A percentile compares a stretch with the other conserved stretches of the same genome.
Conservation (phyloP, 2,329 filamentous ascomycete species). For the Fusarium napiforme region DNA sequence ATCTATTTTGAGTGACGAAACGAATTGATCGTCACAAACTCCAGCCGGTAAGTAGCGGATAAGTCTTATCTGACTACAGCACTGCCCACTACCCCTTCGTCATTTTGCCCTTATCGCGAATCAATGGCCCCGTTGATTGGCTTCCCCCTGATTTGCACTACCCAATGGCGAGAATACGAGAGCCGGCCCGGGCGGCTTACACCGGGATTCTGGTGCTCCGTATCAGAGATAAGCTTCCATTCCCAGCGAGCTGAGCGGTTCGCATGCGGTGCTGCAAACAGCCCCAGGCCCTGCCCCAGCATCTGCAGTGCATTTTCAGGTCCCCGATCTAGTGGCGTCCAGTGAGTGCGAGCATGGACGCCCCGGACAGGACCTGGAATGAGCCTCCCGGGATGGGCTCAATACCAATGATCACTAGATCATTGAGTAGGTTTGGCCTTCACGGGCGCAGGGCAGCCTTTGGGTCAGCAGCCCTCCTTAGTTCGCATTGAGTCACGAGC, state of each 20-base stretch:
- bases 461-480: slow-evolving; percentile 21
- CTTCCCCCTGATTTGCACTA: slow-evolving; percentile 32
- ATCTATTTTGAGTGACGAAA: slow-evolving; percentile 37
- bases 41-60: slow-evolving; percentile 35
- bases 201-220: slow-evolving; percentile 31
- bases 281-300: slow-evolving; percentile 7
- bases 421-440: slow-evolving; percentile 13
- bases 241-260: slow-evolving; percentile 15
- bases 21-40: slow-evolving; percentile 34
- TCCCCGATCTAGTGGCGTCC: slow-evolving; percentile 43
- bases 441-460: slow-evolving; percentile 34
- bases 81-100: slow-evolving; percentile 29
- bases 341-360: slow-evolving; percentile 10
- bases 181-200: slow-evolving; percentile 46
- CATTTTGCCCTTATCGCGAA: slow-evolving; percentile 37
- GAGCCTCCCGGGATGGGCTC: slow-evolving; percentile 24
- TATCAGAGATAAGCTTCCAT: slow-evolving; percentile 29
- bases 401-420: slow-evolving; percentile 17
- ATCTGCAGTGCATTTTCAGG: slow-evolving; percentile 25
- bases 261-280: slow-evolving; percentile 17
- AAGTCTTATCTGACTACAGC: slow-evolving; percentile 34
- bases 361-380: slow-evolving; percentile 20
- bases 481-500: slow-evolving; percentile 23
- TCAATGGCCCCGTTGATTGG: slow-evolving; percentile 26
- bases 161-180: slow-evolving; percentile 42